Percentiles rank a stretch among this genome's conserved stretches.
Evolutionary conservation across 1,139 yeast genomes (phyloP).

Genomic region (Saccharomyces hybrid): DNA sequence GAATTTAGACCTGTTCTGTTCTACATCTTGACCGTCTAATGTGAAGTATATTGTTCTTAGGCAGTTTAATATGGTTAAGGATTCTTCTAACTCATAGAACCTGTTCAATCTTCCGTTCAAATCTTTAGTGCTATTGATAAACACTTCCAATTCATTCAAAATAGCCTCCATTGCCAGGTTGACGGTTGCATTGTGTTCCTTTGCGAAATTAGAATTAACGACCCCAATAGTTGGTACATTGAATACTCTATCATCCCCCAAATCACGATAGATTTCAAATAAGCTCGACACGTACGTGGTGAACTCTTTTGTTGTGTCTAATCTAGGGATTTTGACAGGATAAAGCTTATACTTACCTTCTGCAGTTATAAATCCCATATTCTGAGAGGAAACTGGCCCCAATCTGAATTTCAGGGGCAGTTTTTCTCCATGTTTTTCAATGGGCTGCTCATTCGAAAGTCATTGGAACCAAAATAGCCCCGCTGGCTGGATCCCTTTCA

Average conservation of each 20-base stretch:
- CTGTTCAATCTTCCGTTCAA: slow-evolving; percentile 15
- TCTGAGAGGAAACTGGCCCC: slow-evolving; percentile 36
- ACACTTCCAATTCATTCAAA: slow-evolving; percentile 31
- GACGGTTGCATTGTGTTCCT: slow-evolving; percentile 31
- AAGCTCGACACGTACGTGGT: slow-evolving; percentile 35
- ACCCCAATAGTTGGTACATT: slow-evolving; percentile 36
- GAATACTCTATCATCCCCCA: slow-evolving; percentile 35
- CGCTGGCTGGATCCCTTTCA: slow-evolving; percentile 34
- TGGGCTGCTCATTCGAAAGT: slow-evolving; percentile 19
- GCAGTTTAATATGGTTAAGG: slow-evolving; percentile 48
- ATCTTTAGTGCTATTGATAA: slow-evolving; percentile 21
- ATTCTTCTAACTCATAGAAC: slow-evolving; percentile 41
- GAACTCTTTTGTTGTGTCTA: slow-evolving; percentile 34
- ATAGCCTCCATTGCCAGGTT: slow-evolving; percentile 34
- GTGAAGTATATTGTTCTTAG: slow-evolving; percentile 48
- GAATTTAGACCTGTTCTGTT: slow-evolving; percentile 28
- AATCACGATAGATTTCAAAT: slow-evolving; percentile 34
- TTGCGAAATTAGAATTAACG: slow-evolving; percentile 30
- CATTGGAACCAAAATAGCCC: slow-evolving; percentile 34
- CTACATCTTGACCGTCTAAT: slow-evolving; percentile 39
- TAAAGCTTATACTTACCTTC: slow-evolving; percentile 33
- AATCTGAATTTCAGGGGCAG: slow-evolving; percentile 38
- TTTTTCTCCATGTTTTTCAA: slow-evolving; percentile 23
- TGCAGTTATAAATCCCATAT: slow-evolving; percentile 37
- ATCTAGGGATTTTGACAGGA: slow-evolving; percentile 35